A percentile compares a stretch with the other conserved stretches of the same genome.
phyloP scores from a whole-genome alignment of 1,139 yeast genomes.

The Kodamaea sp. region DNA sequence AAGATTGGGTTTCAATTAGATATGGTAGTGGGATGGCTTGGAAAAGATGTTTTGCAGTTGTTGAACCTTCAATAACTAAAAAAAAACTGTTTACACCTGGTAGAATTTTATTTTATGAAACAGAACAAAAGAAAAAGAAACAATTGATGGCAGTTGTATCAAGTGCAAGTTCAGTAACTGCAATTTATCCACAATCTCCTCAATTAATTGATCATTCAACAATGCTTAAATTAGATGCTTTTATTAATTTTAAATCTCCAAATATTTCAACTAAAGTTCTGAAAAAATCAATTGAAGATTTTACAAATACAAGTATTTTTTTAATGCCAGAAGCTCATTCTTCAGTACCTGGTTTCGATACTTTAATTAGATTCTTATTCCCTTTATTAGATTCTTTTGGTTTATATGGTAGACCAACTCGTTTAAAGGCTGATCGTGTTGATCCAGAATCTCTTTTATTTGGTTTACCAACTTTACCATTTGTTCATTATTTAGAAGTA shows the following conservation, averaged over 20 bases:
- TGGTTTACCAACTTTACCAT: conserved; percentile 89
- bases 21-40: conserved; percentile 98
- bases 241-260: conserved; percentile 57
- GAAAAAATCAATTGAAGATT: conserved; percentile 47
- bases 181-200: conserved; percentile 87
- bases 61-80: conserved; percentile 61
- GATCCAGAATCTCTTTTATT: conserved; percentile 78
- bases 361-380: conserved; percentile 79
- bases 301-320: conserved; percentile 78
- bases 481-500: conserved; percentile 67
- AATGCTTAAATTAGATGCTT: conserved; percentile 83
- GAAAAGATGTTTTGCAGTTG: conserved; percentile 92
- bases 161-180: conserved; percentile 72
- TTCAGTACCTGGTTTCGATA: conserved; percentile 92
- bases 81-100: conserved; percentile 48
- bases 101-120: conserved; percentile 60
- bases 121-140: conserved; percentile 60
- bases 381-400: conserved; percentile 85
- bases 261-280: conserved; percentile 31
- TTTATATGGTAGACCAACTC: conserved; percentile 85
- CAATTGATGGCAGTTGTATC: conserved; percentile 76
- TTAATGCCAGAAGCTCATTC: conserved; percentile 95
- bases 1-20: conserved; percentile 92
- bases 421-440: conserved; percentile 81
- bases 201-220: conserved; percentile 81